phyloP scores from a whole-genome alignment of 1,284 basidiomycete genomes.

The Rhodotorula sp. region DNA sequence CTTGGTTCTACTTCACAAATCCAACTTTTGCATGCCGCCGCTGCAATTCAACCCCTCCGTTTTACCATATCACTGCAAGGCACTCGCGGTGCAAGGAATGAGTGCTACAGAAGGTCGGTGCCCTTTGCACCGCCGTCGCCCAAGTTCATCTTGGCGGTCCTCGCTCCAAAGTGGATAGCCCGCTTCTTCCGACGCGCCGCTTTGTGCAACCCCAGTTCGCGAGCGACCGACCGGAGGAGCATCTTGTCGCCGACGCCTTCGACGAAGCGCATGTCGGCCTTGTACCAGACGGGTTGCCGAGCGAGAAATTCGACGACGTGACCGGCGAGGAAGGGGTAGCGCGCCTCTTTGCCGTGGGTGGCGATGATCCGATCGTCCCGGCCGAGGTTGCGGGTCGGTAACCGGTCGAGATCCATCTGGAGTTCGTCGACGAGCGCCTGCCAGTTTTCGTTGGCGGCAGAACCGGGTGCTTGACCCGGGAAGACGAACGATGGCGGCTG shows the following conservation, averaged over 20 bases:
- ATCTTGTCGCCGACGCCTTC: slow-evolving; percentile 82
- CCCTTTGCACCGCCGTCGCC: slow-evolving; percentile 50
- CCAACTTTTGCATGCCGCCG: no score
- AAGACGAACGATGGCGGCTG: neutral
- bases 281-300: slow-evolving; percentile 69
- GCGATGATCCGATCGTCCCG: slow-evolving; percentile 91
- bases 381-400: slow-evolving; percentile 82
- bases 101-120: slow-evolving; percentile 15
- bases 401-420: slow-evolving; percentile 85
- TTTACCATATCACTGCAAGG: no score
- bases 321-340: slow-evolving; percentile 85
- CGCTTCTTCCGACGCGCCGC: slow-evolving; percentile 82
- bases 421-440: slow-evolving; percentile 80
- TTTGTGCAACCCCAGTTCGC: slow-evolving; percentile 64
- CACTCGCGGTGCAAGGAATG: no score
- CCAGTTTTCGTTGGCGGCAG: slow-evolving; percentile 54
- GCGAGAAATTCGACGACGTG: slow-evolving; percentile 67
- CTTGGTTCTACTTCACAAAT: no score
- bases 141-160: slow-evolving; percentile 81
- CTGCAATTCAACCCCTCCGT: no score
- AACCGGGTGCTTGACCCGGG: neutral
- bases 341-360: slow-evolving; percentile 79
- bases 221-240: slow-evolving; percentile 69
- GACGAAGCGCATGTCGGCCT: slow-evolving; percentile 66
- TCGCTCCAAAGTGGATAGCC: slow-evolving; percentile 96